Percentiles rank a stretch among this genome's conserved stretches.
Evolutionary conservation across 2,329 filamentous ascomycete species (phyloP).

Genomic region (Blastomyces parvus): DNA sequence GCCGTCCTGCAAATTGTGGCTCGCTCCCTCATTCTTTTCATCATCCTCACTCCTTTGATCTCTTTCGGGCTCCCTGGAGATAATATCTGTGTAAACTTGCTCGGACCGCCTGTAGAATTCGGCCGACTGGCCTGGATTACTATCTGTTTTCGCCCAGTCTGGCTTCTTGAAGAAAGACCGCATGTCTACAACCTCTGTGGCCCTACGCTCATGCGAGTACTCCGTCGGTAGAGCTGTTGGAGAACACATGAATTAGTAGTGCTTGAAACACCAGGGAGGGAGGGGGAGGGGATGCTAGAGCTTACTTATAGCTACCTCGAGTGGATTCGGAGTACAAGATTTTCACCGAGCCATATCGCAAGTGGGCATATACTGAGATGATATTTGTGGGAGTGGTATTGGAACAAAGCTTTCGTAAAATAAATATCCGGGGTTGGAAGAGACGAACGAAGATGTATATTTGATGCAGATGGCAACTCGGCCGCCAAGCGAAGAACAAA

Average conservation of each 20-base stretch:
- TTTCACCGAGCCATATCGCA: not conserved
- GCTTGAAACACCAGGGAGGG: too few relatives aligned
- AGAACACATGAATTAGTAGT: not conserved
- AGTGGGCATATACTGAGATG: not conserved
- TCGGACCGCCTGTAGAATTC: conserved; percentile 43
- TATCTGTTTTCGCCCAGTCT: conserved; percentile 38
- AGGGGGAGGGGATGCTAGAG: not conserved
- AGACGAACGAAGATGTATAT: not conserved
- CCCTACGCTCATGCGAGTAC: not conserved
- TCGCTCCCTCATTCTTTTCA: conserved; percentile 10
- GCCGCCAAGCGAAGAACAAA: not conserved
- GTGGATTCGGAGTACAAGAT: not conserved
- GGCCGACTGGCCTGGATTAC: conserved; percentile 20
- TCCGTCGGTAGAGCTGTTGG: not conserved
- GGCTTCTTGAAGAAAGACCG: conserved; percentile 49
- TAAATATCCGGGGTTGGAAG: not conserved
- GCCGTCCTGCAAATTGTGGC: conserved; percentile 12
- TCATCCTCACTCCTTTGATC: conserved; percentile 5
- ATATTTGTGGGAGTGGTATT: not conserved
- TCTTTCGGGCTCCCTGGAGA: conserved; percentile 30
- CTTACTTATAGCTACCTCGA: not conserved
- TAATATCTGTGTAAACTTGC: conserved; percentile 39
- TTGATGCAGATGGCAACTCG: not conserved
- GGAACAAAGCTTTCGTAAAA: not conserved
- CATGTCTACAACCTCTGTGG: conserved; percentile 9